Base-by-base conservation (phyloP, 371 early-diverging fungal species). In the Mortierella sp. region DNA sequence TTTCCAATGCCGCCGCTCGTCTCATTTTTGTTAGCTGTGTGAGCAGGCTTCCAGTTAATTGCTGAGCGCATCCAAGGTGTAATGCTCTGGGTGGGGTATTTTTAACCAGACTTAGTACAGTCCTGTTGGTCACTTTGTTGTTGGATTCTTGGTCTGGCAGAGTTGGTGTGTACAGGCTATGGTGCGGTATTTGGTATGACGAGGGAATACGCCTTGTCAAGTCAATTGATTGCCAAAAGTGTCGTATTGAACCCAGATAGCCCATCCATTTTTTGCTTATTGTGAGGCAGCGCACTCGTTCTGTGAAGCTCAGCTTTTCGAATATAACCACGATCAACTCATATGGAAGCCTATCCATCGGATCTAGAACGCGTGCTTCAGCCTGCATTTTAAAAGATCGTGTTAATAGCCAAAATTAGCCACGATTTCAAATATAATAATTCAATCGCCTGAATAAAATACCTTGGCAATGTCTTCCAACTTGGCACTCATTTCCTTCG, bases 201-300 rank as follows among this genome's bases (percentile, higher is more conserved):
- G 70, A 47, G 5, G 72, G 61, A 4, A 37, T 9, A 3, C 69
- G 65, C n/a, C 16, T 62, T 20, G 75, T 40, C 45, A 80, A 37
- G 20, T 80, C 80, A 37, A 80, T 65, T 20, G 69, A 61, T n/a
- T 55, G n/a, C 80, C 80, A 80, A 37, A 80, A 72, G 6, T 68
- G 72, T 20, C 58, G 68, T 9, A 75, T 58, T 3, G 75, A 71
- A 0, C 62, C 55, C 5, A 80, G 55, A 35, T 68, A 68, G 2
- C 22, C 49, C 65, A 61, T 67, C 80, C 80, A 80, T 40, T 72
- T 80, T 57, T 75, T 80, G 60, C 75, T 72, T 65, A 80, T 71
- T 8, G 54, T 51, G 43, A 72, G 16, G 20, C 80, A 80, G 11
- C 65, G 52, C 20, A 67, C 68, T 52, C 80, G 71, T 52, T 80